Percentiles rank a stretch among this genome's conserved stretches.
phyloP scores from a whole-genome alignment of 768 basidiomycete genomes.

The Ramaria sp. region DNA sequence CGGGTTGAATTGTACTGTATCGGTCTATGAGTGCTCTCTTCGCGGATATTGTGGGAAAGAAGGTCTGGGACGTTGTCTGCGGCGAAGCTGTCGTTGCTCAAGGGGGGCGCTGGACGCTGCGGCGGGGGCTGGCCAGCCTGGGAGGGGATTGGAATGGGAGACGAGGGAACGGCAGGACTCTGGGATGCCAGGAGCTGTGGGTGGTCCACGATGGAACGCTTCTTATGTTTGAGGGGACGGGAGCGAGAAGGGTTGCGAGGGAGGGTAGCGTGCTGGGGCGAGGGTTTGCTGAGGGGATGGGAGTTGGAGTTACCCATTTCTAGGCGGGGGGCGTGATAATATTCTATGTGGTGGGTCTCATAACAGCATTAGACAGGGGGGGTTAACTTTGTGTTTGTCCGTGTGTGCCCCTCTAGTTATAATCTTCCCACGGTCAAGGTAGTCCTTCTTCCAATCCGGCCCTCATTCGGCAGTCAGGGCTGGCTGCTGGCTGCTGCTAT shows the following conservation, averaged over 20 bases:
- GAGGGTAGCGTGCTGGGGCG: not conserved
- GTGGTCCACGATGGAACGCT: slow-evolving; percentile 9
- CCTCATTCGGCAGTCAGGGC: too few relatives aligned
- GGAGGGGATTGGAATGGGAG: slow-evolving; percentile 3
- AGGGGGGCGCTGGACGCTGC: not conserved
- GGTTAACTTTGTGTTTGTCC: not conserved
- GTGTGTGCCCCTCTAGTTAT: not conserved
- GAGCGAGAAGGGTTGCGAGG: not conserved
- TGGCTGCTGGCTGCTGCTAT: too few relatives aligned
- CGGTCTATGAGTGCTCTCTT: slow-evolving; percentile 7
- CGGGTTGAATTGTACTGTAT: slow-evolving; percentile 34
- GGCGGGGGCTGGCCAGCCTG: not conserved
- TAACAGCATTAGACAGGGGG: too few relatives aligned
- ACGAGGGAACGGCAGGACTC: not conserved
- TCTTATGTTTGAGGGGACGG: slow-evolving; percentile 1
- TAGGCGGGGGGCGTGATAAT: not conserved
- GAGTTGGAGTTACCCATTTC: slow-evolving; percentile 7
- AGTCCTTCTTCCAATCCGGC: too few relatives aligned
- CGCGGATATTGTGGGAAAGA: not conserved
- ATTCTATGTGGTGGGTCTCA: not conserved
- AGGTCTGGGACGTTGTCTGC: slow-evolving; percentile 1
- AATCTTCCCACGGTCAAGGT: too few relatives aligned
- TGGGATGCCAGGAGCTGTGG: not conserved
- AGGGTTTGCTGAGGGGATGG: not conserved
- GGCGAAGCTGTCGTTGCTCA: not conserved